These are phyloP conservation scores for Fusarium pseudograminearum DNA, from an alignment of 2,329 filamentous ascomycete species.

Conservation along the genomic window DNA sequence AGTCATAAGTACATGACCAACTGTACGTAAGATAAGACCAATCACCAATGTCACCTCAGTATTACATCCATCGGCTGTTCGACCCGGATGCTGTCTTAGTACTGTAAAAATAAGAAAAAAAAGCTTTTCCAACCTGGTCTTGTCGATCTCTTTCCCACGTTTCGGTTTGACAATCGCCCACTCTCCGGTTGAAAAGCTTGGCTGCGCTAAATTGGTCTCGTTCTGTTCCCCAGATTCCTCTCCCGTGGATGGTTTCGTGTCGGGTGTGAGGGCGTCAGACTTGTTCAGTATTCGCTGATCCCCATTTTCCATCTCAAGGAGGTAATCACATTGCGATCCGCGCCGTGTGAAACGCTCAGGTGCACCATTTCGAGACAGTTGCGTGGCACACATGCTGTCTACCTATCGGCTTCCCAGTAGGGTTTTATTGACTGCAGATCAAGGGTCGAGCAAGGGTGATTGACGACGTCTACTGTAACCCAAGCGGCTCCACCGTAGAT, in stretches of 20 bases:
- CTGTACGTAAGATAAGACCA: conserved; percentile 5
- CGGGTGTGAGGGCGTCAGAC: conserved; percentile 4
- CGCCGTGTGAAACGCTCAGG: conserved; percentile 35
- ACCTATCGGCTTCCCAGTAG: neutral
- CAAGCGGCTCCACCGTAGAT: too few relatives aligned
- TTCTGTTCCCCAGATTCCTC: conserved; percentile 34
- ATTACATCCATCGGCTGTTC: neutral
- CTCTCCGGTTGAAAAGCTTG: conserved; percentile 36
- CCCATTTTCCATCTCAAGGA: conserved; percentile 15
- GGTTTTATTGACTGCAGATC: conserved; percentile 10
- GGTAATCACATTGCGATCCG: conserved; percentile 38
- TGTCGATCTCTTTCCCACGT: conserved; percentile 34
- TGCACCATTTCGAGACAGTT: conserved; percentile 38
- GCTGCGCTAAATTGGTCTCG: conserved; percentile 24
- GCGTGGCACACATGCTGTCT: conserved; percentile 30
- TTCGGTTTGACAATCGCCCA: conserved; percentile 21
- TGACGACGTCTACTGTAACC: too few relatives aligned
- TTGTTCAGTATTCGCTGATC: conserved; percentile 18
- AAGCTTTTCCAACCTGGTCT: conserved; percentile 9
- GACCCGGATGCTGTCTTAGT: conserved; percentile 17
- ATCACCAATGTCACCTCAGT: neutral
- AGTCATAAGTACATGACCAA: neutral
- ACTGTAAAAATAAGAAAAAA: conserved; percentile 3
- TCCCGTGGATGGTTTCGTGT: neutral
- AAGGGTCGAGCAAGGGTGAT: conserved; percentile 18